Percentiles rank a stretch among this genome's conserved stretches.
phyloP scores from a whole-genome alignment of 1,139 yeast genomes.

The Suhomyces kunorum region DNA sequence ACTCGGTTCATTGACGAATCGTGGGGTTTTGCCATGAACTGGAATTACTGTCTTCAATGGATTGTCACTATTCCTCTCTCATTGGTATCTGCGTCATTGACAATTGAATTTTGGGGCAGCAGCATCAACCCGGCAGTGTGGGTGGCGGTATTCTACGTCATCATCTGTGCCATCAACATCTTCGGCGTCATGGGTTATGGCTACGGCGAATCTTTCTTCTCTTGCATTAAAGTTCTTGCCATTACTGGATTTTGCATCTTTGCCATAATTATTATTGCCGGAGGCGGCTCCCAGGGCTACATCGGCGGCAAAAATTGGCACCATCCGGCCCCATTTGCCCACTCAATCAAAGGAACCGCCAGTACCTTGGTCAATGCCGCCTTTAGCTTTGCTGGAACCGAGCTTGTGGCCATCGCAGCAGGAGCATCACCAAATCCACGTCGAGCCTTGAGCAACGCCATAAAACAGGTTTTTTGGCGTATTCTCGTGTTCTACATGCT shows the following conservation, averaged over 20 bases:
- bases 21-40: constrained; percentile 28
- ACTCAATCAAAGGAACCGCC: constrained; percentile 24
- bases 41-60: constrained; percentile 30
- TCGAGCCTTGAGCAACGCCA: constrained; percentile 25
- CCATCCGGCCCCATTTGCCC: constrained; percentile 24
- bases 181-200: constrained; percentile 25
- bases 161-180: constrained; percentile 22
- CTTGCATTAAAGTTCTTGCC: constrained; percentile 24
- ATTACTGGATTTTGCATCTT: constrained; percentile 25
- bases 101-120: constrained; percentile 25
- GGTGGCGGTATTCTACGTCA: constrained; percentile 25
- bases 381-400: constrained; percentile 28
- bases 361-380: constrained; percentile 26
- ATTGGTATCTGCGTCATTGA: constrained; percentile 26
- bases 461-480: constrained; percentile 27
- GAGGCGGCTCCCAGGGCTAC: constrained; percentile 23
- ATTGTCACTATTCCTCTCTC: constrained; percentile 26
- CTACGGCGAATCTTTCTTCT: constrained; percentile 22
- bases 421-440: constrained; percentile 25
- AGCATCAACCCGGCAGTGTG: constrained; percentile 23
- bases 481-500: constrained; percentile 27
- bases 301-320: constrained; percentile 25
- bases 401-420: constrained; percentile 28
- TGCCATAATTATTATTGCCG: constrained; percentile 22
- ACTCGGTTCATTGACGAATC: constrained; percentile 27